Base-by-base conservation (phyloP, 805 yeast species). In the Pichia occidentalis region DNA sequence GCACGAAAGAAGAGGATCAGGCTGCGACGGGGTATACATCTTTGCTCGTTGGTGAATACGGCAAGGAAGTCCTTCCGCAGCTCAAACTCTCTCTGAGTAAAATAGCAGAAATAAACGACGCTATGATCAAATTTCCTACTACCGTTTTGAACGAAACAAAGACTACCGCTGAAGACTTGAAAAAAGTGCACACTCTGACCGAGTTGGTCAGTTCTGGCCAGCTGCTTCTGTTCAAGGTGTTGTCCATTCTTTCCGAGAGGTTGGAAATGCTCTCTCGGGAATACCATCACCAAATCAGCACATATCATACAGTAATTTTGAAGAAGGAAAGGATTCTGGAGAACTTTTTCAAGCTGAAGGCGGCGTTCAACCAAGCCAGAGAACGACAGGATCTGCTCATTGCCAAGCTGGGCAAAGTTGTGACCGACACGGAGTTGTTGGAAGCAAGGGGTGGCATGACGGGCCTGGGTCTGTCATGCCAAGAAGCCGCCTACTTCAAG, bases 361-460 rank as follows among this genome's bases (percentile, higher is more conserved):
- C 40, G 65, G 70, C 40, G 67, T 73, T 45, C 40, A 43, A 12
- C 20, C 39, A 9, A 46, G 65, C 27, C 47, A 55, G 9, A 9
- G 46, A 53, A 4, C 64, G 73, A 34, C 60, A 57, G 35, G 26
- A 35, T 2, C 24, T 27, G 9, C 22, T 57, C 30, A 50, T 43
- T 7, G 27, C 34, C 11, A 43, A 45, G 29, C 14, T 51, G 24
- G 24, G 29, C 58, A 31, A 48, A 42, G 4, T 50, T 9, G 24
- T 39, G 17, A 22, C 29, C 1, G 21, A 32, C 5, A 27, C 45
- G 27, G 50, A 43, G 14, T 17, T 34, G 9, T 20, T 50, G 5
- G 37, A 43, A 6, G 21, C 37, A 2, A 34, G 27, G n/a, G 34
- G 32, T 17, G 27, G 38, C 13, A 37, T 30, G 30, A 23, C 28